phyloP scores from a whole-genome alignment of 306 rosid species.

The Dryas alaskensis region DNA sequence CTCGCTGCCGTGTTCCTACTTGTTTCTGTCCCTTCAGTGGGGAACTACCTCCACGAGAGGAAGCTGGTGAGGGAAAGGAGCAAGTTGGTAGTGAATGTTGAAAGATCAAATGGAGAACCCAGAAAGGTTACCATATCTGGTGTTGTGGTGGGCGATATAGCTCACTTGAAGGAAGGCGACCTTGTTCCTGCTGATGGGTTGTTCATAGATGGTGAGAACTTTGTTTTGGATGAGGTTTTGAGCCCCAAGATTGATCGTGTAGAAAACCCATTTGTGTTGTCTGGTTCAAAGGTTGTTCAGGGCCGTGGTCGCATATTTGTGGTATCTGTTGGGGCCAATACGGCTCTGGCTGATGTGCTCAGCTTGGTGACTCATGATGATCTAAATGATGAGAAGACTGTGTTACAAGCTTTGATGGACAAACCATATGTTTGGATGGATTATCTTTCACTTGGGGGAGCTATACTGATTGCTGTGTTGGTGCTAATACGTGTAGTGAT shows the following conservation, averaged over 20 bases:
- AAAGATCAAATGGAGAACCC: conserved; percentile 7
- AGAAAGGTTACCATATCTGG: conserved; percentile 4
- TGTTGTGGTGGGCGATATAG: conserved; percentile 43
- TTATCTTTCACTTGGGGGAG: conserved; percentile 31
- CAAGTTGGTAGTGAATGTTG: conserved; percentile 26
- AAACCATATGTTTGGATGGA: conserved; percentile 41
- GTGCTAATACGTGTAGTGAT: conserved; percentile 44
- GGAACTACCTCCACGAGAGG: conserved; percentile 28
- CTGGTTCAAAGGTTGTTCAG: conserved; percentile 46
- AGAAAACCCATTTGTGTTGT: conserved; percentile 48
- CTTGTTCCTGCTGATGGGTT: conserved; percentile 64
- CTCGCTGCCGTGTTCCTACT: conserved; percentile 34
- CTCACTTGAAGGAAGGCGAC: conserved; percentile 38
- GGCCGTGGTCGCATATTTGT: conserved; percentile 59
- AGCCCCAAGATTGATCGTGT: conserved; percentile 20
- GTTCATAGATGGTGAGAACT: conserved; percentile 22
- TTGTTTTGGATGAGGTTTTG: conserved; percentile 32
- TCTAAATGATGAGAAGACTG: conserved; percentile 13
- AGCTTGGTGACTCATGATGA: neutral
- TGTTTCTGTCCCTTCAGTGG: conserved; percentile 33
- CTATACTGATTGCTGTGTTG: conserved; percentile 32
- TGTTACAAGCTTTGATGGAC: conserved; percentile 46
- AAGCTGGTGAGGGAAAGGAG: conserved; percentile 25
- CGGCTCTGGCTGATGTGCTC: conserved; percentile 18
- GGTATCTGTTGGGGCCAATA: conserved; percentile 32